Base-by-base conservation (phyloP, 345 rosid species). In the Hibiscus trionum region DNA sequence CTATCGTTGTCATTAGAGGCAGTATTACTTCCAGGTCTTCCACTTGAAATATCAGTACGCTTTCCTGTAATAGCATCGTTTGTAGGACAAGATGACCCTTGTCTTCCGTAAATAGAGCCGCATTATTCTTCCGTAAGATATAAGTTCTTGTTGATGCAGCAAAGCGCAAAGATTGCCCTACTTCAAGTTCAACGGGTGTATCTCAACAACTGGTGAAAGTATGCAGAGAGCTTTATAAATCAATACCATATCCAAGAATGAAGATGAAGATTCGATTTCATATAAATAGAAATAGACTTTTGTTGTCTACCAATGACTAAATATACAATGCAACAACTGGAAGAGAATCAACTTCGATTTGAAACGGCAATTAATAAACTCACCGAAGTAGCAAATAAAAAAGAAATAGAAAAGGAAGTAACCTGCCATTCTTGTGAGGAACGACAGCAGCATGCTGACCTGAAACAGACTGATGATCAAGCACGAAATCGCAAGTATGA, bases 131-230 rank as follows among this genome's bases (percentile, higher is more conserved):
- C 79, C 93, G 88, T 66, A 95, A 72, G 66, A 95, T 67, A 65
- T 95, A 95, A 70, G 80, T 77, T 81, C 98, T 84, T 7, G 99
- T 95, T 44, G 99, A 95, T 1, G 98, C 98, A 75, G 97, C 97
- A 73, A 95, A 92, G 31, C 93, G 84, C 82, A 95, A 77, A 4
- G 99, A 92, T 55, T 95, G 98, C 55, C 96, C 96, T 56, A 76
- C 85, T 76, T 83, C 91, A 56, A 79, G 84, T 82, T 95, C 94
- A 69, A 85, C 88, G 7, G 88, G 87, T 10, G 82, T 80, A 44
- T 86, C 97, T 79, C 88, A 60, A 59, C 0, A 72, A 55, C 44
- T 0, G 15, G 57, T 72, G 39, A 21, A 47, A 26, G 14, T 27
- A 66, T 44, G 11, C 7, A 6, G 37, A 29, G 24, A 47, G 21